phyloP scores from a whole-genome alignment of 176 grass and related monocot genomes.

The Phyllostachys edulis region DNA sequence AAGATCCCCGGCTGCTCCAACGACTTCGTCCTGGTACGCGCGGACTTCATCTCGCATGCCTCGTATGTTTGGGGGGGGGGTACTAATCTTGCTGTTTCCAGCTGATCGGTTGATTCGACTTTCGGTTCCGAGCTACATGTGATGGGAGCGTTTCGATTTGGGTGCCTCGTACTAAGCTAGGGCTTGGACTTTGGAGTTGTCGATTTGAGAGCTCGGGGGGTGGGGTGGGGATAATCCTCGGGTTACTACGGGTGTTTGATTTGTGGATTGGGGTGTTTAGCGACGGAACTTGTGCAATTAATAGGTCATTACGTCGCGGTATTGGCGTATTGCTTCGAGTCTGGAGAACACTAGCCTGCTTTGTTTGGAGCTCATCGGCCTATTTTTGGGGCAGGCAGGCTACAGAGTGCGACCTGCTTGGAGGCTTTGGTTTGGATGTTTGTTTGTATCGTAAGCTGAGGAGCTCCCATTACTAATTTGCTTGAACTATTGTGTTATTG shows the following conservation, averaged over 20 bases:
- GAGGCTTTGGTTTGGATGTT: not conserved
- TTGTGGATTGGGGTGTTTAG: not conserved
- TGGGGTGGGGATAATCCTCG: too few species aligned
- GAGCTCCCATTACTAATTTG: not conserved
- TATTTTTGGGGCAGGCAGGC: not conserved
- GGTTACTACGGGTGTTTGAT: not conserved
- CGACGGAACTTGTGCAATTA: not conserved
- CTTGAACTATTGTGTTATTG: not conserved
- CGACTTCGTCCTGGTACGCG: conserved; percentile 76
- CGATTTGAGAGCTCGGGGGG: not conserved
- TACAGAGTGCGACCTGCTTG: not conserved
- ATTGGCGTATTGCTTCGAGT: not conserved
- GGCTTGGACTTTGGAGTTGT: not conserved
- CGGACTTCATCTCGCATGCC: not conserved
- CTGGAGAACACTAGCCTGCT: not conserved
- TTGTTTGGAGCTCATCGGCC: not conserved
- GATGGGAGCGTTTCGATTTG: not conserved
- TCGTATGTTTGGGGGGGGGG: not conserved
- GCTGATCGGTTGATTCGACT: not conserved
- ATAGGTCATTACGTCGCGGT: not conserved
- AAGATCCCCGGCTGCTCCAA: conserved; percentile 95
- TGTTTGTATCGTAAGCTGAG: not conserved
- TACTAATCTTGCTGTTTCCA: not conserved
- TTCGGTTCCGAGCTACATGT: not conserved
- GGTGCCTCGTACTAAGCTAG: not conserved